Percentiles rank a stretch among this genome's conserved stretches.
phyloP scores from a whole-genome alignment of 257 asterid species.

The Forsythia viridissima region DNA sequence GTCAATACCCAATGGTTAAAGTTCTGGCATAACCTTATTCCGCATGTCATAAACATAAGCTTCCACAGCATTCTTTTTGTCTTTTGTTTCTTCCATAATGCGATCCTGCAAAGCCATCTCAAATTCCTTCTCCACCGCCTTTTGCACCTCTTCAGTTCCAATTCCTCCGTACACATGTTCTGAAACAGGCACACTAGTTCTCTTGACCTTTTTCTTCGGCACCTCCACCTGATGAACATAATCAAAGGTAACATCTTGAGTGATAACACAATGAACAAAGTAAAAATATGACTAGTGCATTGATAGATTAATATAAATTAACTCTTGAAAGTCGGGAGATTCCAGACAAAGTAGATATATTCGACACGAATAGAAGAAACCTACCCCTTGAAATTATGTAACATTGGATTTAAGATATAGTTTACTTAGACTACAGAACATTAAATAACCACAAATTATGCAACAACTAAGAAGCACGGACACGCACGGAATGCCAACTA shows the following conservation, averaged over 20 bases:
- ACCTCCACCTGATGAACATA: conserved; percentile 49
- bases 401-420: neutral
- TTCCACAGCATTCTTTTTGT: conserved; percentile 95
- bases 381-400: neutral
- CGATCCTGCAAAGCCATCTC: conserved; percentile 99
- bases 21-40: conserved; percentile 47
- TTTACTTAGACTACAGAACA: neutral
- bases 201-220: conserved; percentile 89
- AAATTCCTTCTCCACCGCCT: conserved; percentile 88
- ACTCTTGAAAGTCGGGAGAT: neutral
- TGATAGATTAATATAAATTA: neutral
- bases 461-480: neutral
- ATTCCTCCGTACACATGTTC: conserved; percentile 79
- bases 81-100: conserved; percentile 97
- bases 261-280: neutral
- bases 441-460: neutral
- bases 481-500: neutral
- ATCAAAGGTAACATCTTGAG: neutral
- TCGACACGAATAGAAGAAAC: neutral
- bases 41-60: conserved; percentile 93
- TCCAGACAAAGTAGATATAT: neutral
- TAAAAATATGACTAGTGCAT: neutral
- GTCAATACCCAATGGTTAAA: neutral
- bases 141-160: conserved; percentile 67
- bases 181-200: conserved; percentile 68